Conservation (phyloP, 768 basidiomycete genomes). For the Suillus paluster region DNA sequence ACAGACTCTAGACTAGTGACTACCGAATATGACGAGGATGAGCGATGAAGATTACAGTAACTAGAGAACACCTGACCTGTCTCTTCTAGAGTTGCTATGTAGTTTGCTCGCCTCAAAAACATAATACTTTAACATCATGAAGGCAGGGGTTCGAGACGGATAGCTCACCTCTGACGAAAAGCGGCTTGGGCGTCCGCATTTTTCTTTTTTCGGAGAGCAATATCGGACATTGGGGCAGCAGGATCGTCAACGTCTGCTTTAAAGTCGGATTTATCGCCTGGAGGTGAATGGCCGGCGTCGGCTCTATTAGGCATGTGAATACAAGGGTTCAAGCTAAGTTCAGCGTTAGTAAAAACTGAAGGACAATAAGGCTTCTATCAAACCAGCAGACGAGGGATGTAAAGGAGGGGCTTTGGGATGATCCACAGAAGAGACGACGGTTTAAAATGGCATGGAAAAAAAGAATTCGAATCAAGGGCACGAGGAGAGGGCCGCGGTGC, state of each 20-base stretch:
- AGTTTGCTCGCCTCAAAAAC: conserved; percentile 63
- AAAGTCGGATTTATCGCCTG: conserved; percentile 42
- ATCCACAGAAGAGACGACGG: conserved; percentile 28
- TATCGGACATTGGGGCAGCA: conserved; percentile 57
- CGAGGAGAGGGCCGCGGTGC: conserved; percentile 58
- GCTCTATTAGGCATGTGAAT: conserved; percentile 37
- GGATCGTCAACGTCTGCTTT: conserved; percentile 42
- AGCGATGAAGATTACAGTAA: conserved; percentile 11
- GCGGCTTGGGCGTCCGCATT: conserved; percentile 90
- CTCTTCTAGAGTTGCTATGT: conserved; percentile 87
- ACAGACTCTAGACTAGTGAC: conserved; percentile 87
- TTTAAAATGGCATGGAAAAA: conserved; percentile 66
- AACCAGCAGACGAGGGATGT: conserved; percentile 8
- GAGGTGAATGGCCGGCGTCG: conserved; percentile 29
- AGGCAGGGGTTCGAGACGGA: not conserved
- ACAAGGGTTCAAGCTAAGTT: conserved; percentile 15
- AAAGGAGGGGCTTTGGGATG: conserved; percentile 26
- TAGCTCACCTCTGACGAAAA: conserved; percentile 62
- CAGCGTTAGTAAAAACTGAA: conserved; percentile 46
- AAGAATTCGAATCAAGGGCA: conserved; percentile 70
- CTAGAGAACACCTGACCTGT: conserved; percentile 50
- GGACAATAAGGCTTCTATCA: conserved; percentile 27
- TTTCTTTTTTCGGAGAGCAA: conserved; percentile 82
- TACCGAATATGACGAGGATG: conserved; percentile 32
- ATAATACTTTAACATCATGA: conserved; percentile 16